Evolutionary conservation across 331 rosid species (phyloP).

Genomic region (Rhamnella rubrinervis): DNA sequence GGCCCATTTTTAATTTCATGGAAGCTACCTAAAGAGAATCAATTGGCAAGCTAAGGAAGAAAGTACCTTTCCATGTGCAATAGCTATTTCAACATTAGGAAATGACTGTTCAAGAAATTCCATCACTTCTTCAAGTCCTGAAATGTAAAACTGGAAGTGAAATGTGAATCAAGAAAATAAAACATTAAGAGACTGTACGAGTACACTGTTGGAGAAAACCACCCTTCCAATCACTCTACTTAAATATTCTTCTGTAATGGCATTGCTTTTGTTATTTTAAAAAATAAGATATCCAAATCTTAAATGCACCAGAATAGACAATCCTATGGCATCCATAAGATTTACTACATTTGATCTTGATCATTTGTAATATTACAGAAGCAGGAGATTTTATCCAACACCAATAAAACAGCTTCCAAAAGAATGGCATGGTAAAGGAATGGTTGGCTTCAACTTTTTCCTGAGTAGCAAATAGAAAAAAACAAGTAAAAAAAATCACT

Average conservation of each 20-base stretch:
- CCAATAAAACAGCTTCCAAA: slow-evolving; percentile 12
- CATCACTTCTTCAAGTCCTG: slow-evolving; percentile 95
- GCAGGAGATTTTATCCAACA: slow-evolving; percentile 1
- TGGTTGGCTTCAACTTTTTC: neutral
- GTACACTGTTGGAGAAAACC: slow-evolving; percentile 1
- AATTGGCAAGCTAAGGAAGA: slow-evolving; percentile 29
- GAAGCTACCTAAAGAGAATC: slow-evolving; percentile 10
- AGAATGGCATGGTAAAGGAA: slow-evolving; percentile 6
- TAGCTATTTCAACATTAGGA: slow-evolving; percentile 80
- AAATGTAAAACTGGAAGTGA: slow-evolving; percentile 31
- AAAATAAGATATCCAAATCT: neutral
- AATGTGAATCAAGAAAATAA: slow-evolving; percentile 25
- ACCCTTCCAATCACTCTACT: neutral
- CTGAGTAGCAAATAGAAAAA: neutral
- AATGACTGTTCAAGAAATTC: slow-evolving; percentile 68
- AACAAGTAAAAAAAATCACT: slow-evolving; percentile 2
- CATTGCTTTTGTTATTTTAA: neutral
- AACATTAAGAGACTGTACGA: slow-evolving; percentile 11
- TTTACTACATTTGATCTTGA: neutral
- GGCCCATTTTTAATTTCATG: slow-evolving; percentile 23
- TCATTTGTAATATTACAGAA: too few relatives aligned
- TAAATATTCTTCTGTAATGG: neutral
- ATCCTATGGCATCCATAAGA: neutral
- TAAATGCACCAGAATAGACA: neutral
- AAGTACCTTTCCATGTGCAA: slow-evolving; percentile 93